Conservation (phyloP, 805 yeast species). For the Wickerhamiella cacticola region DNA sequence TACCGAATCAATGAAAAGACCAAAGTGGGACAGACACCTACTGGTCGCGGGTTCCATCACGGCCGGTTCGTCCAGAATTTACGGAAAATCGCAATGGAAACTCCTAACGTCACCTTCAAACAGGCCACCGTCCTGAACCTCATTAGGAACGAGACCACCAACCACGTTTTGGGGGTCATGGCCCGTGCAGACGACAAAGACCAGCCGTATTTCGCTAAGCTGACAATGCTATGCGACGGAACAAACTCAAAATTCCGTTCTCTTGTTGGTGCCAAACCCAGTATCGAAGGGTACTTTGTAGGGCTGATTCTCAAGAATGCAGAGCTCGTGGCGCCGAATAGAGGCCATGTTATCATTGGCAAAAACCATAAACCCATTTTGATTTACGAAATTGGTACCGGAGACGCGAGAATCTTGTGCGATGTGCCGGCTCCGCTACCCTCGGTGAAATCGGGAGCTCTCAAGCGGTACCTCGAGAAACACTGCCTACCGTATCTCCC, state of each 20-base stretch:
- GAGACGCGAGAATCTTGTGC: slow-evolving; percentile 79
- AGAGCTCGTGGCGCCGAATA: slow-evolving; percentile 54
- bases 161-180: slow-evolving; percentile 63
- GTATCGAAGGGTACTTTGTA: slow-evolving; percentile 70
- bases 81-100: slow-evolving; percentile 53
- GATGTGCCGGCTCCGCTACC: slow-evolving; percentile 78
- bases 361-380: slow-evolving; percentile 69
- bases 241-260: slow-evolving; percentile 86
- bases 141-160: slow-evolving; percentile 40
- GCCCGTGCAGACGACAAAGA: slow-evolving; percentile 27
- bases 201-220: slow-evolving; percentile 39
- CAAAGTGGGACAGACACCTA: slow-evolving; percentile 25
- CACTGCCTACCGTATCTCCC: slow-evolving; percentile 65
- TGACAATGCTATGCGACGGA: slow-evolving; percentile 82
- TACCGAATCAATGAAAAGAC: slow-evolving; percentile 13
- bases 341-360: slow-evolving; percentile 87
- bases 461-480: slow-evolving; percentile 45
- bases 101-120: slow-evolving; percentile 61
- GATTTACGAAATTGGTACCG: slow-evolving; percentile 72
- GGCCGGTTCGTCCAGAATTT: slow-evolving; percentile 75
- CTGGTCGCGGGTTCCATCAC: slow-evolving; percentile 86
- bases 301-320: slow-evolving; percentile 71
- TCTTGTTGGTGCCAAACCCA: slow-evolving; percentile 50
- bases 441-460: slow-evolving; percentile 42
- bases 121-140: slow-evolving; percentile 75